Percentiles rank a stretch among this genome's conserved stretches.
Evolutionary conservation across 1,139 yeast species (phyloP).

Genomic region (Magnusiomyces ingens): DNA sequence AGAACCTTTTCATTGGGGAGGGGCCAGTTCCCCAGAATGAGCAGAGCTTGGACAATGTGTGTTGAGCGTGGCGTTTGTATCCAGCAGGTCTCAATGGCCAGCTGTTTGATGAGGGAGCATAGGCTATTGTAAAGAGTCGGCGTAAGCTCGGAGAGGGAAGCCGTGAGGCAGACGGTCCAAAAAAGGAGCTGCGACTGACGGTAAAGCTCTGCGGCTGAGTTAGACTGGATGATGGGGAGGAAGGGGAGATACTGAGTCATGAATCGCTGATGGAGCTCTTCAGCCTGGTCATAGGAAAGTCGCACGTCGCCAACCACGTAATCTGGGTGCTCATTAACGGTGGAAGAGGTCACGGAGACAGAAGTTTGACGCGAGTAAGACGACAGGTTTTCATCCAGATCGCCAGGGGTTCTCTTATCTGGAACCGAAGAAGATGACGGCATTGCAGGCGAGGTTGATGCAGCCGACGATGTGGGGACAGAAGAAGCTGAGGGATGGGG

Average conservation of each 20-base stretch:
- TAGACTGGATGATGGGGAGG: constrained; percentile 69
- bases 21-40: constrained; percentile 85
- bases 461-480: constrained; percentile 1
- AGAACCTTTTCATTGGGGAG: constrained; percentile 86
- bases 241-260: constrained; percentile 63
- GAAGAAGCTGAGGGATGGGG: too few species aligned
- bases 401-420: neutral
- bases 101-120: constrained; percentile 71
- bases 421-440: neutral
- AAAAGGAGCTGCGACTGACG: constrained; percentile 77
- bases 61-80: constrained; percentile 88
- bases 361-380: constrained; percentile 5
- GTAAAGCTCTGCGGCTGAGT: constrained; percentile 69
- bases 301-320: constrained; percentile 70
- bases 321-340: constrained; percentile 6
- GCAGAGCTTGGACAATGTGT: constrained; percentile 82
- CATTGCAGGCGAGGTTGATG: neutral
- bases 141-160: constrained; percentile 79
- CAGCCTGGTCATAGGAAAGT: constrained; percentile 60
- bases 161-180: constrained; percentile 87
- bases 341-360: neutral
- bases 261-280: constrained; percentile 63
- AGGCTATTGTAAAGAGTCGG: constrained; percentile 73
- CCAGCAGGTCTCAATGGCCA: constrained; percentile 93
- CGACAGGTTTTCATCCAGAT: too few species aligned